Conservation (phyloP, 768 basidiomycete species). For the Steccherinum ochraceum region DNA sequence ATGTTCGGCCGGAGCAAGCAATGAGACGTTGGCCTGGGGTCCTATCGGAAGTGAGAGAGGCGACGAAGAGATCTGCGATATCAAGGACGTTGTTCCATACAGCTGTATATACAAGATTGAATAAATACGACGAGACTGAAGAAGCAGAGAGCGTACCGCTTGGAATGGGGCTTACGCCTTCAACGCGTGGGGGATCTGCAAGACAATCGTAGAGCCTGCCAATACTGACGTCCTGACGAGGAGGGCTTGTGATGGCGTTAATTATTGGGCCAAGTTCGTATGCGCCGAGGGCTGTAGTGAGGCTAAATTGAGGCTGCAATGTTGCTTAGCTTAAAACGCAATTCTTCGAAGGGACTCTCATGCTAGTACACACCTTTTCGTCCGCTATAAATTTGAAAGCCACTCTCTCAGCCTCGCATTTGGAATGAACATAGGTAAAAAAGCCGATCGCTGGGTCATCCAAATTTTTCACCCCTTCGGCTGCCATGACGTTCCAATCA, state of each 20-base stretch:
- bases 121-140: too few species aligned
- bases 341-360: too few species aligned
- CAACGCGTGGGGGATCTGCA: background rate
- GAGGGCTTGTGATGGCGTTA: constrained; percentile 1
- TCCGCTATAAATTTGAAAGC: background rate
- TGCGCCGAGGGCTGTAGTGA: too few species aligned
- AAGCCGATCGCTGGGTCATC: background rate
- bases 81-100: background rate
- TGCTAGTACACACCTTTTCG: too few species aligned
- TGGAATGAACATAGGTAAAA: too few species aligned
- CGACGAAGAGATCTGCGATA: constrained; percentile 1
- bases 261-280: background rate
- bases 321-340: too few species aligned
- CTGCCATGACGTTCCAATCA: constrained; percentile 3
- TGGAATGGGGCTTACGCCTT: background rate
- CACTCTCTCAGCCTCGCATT: too few species aligned
- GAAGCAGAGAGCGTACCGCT: too few species aligned
- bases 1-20: background rate
- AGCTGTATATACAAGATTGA: too few species aligned
- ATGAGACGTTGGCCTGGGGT: background rate
- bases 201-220: background rate
- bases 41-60: constrained; percentile 1
- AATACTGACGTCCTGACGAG: background rate
- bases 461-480: background rate
- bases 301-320: too few species aligned